Base-by-base conservation (phyloP, 1,284 basidiomycete genomes). In the Heterobasidion occidentale region DNA sequence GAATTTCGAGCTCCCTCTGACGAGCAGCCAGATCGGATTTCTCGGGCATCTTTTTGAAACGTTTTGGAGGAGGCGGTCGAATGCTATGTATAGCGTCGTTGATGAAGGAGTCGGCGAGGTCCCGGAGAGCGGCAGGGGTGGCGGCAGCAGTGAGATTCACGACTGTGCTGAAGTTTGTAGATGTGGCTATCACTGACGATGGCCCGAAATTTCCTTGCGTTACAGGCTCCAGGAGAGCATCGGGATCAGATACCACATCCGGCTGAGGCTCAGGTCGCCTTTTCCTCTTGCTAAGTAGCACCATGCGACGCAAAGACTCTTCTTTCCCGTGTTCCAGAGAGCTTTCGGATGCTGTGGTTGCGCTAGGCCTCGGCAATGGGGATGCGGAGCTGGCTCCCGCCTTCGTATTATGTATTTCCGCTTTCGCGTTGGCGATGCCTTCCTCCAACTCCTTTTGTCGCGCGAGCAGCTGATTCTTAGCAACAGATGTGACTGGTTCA, bases 1-100 rank as follows among this genome's bases (percentile, higher is more conserved):
- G 62, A 33, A 53, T 46, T 38, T 64, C 63, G 4, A 67, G 62
- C 38, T 57, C 53, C 47, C 57, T 51, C 9, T 61, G 60, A 49
- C 59, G 56, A 15, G 58, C 57, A 17, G 58, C 59, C 35, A 64
- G 51, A 15, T 50, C 55, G n/a, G 48, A 20, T 35, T 54, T 36
- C 12, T 60, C 52, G 12, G 35, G 14, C 15, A 19, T 48, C 3
- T 51, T 17, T 47, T 53, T 56, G 27, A 34, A 15, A 3, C 57
- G 57, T 51, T 61, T 61, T 8, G 55, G 17, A 17, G 60, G 57
- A n/a, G 50, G 59, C 20, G 59, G 57, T 20, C 56, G 59, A 19
- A 61, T 56, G 35, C 59, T 52, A 14, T 61, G 57, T 8, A 51
- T 51, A 1, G 49, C 49, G 9, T 51, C 49, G n/a, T 55, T 46